Conservation (phyloP, 371 early-diverging fungal species). For the Polyrhizophydium stewartii region DNA sequence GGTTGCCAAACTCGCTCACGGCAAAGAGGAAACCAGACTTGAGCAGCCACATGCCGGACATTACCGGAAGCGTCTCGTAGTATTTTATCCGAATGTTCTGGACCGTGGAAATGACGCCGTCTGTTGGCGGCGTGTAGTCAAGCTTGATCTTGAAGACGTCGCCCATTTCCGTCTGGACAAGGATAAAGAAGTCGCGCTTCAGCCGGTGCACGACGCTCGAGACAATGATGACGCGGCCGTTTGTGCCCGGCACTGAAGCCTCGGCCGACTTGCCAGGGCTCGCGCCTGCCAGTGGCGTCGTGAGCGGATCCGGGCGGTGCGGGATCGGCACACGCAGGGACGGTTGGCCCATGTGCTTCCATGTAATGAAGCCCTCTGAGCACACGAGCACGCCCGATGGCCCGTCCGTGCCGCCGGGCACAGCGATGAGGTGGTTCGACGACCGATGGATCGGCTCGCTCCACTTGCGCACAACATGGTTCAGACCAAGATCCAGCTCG, state of each 20-base stretch:
- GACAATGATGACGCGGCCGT: slow-evolving; percentile 59
- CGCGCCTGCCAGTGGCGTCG: slow-evolving; percentile 31
- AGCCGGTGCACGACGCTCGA: slow-evolving; percentile 84
- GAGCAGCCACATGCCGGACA: slow-evolving; percentile 75
- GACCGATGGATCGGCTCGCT: slow-evolving; percentile 71
- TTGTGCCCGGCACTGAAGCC: not conserved
- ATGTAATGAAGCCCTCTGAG: slow-evolving; percentile 83
- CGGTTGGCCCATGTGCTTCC: slow-evolving; percentile 70
- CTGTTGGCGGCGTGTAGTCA: slow-evolving; percentile 62
- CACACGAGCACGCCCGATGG: slow-evolving; percentile 97
- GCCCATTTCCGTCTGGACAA: slow-evolving; percentile 90
- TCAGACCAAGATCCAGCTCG: slow-evolving; percentile 96
- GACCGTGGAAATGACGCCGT: slow-evolving; percentile 38
- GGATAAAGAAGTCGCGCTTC: slow-evolving; percentile 83
- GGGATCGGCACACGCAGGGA: slow-evolving; percentile 81
- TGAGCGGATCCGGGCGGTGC: slow-evolving; percentile 65
- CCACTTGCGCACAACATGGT: slow-evolving; percentile 96
- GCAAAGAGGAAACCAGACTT: slow-evolving; percentile 92
- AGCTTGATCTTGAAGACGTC: slow-evolving; percentile 93
- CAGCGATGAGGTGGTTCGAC: slow-evolving; percentile 78
- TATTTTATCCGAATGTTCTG: slow-evolving; percentile 68
- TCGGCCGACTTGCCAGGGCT: slow-evolving; percentile 1
- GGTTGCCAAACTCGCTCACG: slow-evolving; percentile 88
- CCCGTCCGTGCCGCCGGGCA: slow-evolving; percentile 92
- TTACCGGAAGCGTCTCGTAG: slow-evolving; percentile 89